phyloP scores from a whole-genome alignment of 2,329 filamentous ascomycete species.

The Penicillium sp. region DNA sequence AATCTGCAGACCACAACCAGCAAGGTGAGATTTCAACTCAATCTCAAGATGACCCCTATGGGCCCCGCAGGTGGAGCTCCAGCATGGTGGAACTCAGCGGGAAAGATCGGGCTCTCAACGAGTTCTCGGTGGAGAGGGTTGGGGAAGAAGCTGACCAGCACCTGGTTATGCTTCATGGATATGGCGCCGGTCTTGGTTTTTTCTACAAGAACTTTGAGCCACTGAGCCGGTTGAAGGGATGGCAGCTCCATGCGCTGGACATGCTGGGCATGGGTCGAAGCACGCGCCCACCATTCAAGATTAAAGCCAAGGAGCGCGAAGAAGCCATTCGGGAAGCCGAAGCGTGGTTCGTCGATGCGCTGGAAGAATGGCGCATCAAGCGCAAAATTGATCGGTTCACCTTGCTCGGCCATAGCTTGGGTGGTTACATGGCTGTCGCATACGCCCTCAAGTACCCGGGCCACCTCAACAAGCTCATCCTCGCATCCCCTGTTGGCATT shows the following conservation, averaged over 20 bases:
- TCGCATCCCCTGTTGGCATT: slow-evolving; percentile 91
- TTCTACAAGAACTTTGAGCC: slow-evolving; percentile 98
- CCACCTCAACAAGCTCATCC: slow-evolving; percentile 89
- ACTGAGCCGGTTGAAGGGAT: slow-evolving; percentile 72
- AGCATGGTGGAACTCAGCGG: slow-evolving; percentile 81
- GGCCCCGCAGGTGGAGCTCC: slow-evolving; percentile 81
- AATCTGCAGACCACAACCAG: slow-evolving; percentile 38
- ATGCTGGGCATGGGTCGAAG: slow-evolving; percentile 94
- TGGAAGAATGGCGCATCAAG: slow-evolving; percentile 92
- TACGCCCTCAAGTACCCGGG: slow-evolving; percentile 97
- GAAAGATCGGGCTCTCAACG: slow-evolving; percentile 84
- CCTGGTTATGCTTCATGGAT: slow-evolving; percentile 93
- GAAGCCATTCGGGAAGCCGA: slow-evolving; percentile 86
- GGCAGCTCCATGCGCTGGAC: slow-evolving; percentile 91
- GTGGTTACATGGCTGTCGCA: slow-evolving; percentile 90
- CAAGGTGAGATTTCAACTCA: slow-evolving; percentile 48
- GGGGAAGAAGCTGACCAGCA: slow-evolving; percentile 79
- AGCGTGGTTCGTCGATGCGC: slow-evolving; percentile 90
- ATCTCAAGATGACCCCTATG: slow-evolving; percentile 69
- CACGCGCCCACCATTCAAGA: slow-evolving; percentile 76
- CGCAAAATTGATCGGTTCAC: slow-evolving; percentile 92
- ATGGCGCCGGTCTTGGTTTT: slow-evolving; percentile 92
- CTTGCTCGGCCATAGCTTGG: slow-evolving; percentile 86
- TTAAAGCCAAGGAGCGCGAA: slow-evolving; percentile 76
- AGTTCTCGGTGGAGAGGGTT: slow-evolving; percentile 83